Evolutionary conservation across 2,329 filamentous ascomycete genomes (phyloP).

Genomic region (Alternaria triticimaculans): DNA sequence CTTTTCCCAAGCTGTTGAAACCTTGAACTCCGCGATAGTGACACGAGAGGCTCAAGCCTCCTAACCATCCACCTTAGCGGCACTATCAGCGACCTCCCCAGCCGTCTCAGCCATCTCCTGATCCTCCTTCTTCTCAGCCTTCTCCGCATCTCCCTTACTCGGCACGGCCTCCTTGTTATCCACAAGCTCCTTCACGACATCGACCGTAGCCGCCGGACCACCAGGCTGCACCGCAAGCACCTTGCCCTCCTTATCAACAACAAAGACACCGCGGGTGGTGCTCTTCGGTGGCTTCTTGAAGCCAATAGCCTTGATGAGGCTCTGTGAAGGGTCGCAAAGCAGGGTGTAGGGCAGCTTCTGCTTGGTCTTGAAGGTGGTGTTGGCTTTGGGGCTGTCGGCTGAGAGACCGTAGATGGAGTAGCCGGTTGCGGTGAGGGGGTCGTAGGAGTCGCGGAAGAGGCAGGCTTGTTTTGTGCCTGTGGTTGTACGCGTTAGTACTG

Average conservation of each 20-base stretch:
- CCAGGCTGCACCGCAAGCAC: constrained; percentile 77
- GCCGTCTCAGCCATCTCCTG: constrained; percentile 56
- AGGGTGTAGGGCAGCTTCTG: constrained; percentile 88
- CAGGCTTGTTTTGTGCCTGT: constrained; percentile 91
- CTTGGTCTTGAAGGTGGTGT: constrained; percentile 91
- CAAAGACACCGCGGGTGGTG: constrained; percentile 86
- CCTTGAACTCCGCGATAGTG: not conserved
- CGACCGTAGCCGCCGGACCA: constrained; percentile 77
- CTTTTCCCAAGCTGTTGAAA: not conserved
- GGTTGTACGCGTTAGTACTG: constrained; percentile 15
- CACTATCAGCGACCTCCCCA: constrained; percentile 11
- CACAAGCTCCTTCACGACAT: constrained; percentile 74
- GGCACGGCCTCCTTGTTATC: constrained; percentile 38
- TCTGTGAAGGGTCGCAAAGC: constrained; percentile 78
- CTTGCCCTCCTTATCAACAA: constrained; percentile 81
- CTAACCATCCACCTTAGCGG: constrained; percentile 47
- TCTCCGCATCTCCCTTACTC: constrained; percentile 32
- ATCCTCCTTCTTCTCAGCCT: constrained; percentile 45
- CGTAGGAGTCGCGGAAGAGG: constrained; percentile 87
- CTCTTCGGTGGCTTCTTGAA: constrained; percentile 83
- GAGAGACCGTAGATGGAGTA: constrained; percentile 90
- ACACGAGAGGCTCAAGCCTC: constrained; percentile 9
- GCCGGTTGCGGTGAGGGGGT: constrained; percentile 75
- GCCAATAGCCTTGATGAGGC: constrained; percentile 85
- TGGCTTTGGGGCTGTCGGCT: constrained; percentile 85